These are phyloP conservation scores for Pleurostoma richardsiae DNA, from an alignment of 2,329 filamentous ascomycete species.

Conservation along the genomic window DNA sequence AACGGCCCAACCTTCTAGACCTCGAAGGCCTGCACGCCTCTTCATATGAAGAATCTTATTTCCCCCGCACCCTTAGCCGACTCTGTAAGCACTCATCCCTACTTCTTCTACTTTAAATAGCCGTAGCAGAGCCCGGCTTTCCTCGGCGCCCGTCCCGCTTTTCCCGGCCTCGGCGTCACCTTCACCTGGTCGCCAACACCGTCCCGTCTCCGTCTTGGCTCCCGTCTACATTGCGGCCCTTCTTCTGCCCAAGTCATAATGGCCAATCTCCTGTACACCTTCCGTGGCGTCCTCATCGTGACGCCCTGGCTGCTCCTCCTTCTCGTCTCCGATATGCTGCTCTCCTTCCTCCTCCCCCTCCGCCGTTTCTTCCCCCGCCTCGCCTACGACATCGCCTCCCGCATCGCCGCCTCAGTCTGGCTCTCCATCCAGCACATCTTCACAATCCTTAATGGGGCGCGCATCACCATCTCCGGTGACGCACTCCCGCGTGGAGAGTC, in stretches of 20 bases:
- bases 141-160: too few relatives aligned
- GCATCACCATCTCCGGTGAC: slow-evolving; percentile 49
- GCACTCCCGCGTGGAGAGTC: slow-evolving; percentile 47
- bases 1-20: too few relatives aligned
- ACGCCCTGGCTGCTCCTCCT: slow-evolving; percentile 50
- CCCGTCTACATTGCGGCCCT: too few relatives aligned
- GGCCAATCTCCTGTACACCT: slow-evolving; percentile 17
- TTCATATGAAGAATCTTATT: too few relatives aligned
- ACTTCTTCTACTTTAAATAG: too few relatives aligned
- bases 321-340: slow-evolving; percentile 42
- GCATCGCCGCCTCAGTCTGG: slow-evolving; percentile 50
- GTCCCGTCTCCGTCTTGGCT: too few relatives aligned
- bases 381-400: slow-evolving; percentile 50
- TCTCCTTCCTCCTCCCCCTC: slow-evolving; percentile 43
- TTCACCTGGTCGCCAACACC: too few relatives aligned
- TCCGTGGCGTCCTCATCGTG: slow-evolving; percentile 37
- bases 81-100: too few relatives aligned
- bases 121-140: too few relatives aligned
- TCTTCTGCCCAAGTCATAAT: background rate
- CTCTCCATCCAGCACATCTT: slow-evolving; percentile 53
- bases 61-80: too few relatives aligned
- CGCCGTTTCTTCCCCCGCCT: slow-evolving; percentile 40
- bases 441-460: slow-evolving; percentile 44
- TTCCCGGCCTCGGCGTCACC: too few relatives aligned
- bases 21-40: too few relatives aligned